A percentile compares a stretch with the other conserved stretches of the same genome.
Evolutionary conservation across 331 rosid species (phyloP).

Genomic region (Acacia pycnantha): DNA sequence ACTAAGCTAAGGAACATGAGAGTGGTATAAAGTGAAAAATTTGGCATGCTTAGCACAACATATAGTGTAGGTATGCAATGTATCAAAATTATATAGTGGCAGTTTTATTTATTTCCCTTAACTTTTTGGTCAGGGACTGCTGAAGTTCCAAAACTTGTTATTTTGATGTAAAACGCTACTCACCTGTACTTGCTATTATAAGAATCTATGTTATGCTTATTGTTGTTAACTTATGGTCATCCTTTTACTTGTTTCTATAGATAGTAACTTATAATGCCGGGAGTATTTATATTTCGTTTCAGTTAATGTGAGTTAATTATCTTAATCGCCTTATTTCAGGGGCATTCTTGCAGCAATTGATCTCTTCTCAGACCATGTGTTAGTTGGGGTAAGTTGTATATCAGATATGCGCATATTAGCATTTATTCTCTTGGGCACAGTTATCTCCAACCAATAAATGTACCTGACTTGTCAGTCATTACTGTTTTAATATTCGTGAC

Average conservation of each 20-base stretch:
- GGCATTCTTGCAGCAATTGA: constrained; percentile 94
- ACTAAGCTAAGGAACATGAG: background rate
- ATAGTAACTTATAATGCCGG: background rate
- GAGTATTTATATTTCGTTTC: background rate
- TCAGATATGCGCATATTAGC: background rate
- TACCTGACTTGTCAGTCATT: background rate
- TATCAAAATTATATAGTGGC: background rate
- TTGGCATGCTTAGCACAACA: background rate
- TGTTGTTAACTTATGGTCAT: constrained; percentile 10
- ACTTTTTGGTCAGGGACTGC: background rate
- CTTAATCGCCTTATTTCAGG: constrained; percentile 49
- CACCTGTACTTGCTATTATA: background rate
- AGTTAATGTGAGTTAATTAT: constrained; percentile 15
- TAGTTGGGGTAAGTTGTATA: constrained; percentile 91
- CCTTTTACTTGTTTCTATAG: background rate
- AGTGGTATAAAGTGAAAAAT: background rate
- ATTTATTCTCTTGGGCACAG: constrained; percentile 6
- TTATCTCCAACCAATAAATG: background rate
- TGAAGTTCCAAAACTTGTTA: background rate
- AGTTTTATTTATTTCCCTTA: background rate
- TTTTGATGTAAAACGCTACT: background rate
- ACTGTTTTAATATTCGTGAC: constrained; percentile 3
- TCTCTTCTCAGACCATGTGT: constrained; percentile 70
- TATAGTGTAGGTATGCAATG: background rate
- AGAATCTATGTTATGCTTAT: constrained; percentile 17